These are phyloP conservation scores for Penicillium digitatum DNA, from an alignment of 2,329 filamentous ascomycete species.

Conservation along the genomic window DNA sequence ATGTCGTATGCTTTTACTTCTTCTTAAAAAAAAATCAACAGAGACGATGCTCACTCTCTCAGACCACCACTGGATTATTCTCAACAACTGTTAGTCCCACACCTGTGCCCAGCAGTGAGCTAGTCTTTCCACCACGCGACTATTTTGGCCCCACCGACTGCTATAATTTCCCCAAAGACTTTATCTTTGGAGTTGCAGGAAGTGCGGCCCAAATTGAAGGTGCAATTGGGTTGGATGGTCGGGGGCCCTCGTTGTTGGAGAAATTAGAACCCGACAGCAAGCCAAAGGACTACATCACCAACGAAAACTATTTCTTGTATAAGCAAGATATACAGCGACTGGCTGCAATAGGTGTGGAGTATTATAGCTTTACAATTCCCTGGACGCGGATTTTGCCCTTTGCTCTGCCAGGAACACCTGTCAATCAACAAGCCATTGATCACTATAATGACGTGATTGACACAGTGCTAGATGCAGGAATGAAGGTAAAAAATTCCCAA, in stretches of 20 bases:
- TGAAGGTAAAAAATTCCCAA: slow-evolving; percentile 19
- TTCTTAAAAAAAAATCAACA: rapidly evolving
- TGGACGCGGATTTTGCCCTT: slow-evolving; percentile 52
- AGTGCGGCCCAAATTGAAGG: slow-evolving; percentile 47
- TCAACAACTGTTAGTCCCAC: slow-evolving; percentile 55
- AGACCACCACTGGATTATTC: slow-evolving; percentile 38
- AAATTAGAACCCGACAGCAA: slow-evolving; percentile 33
- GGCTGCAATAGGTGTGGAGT: slow-evolving; percentile 38
- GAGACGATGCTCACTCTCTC: not conserved
- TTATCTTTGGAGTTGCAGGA: slow-evolving; percentile 44
- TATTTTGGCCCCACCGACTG: slow-evolving; percentile 45
- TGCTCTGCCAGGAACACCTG: slow-evolving; percentile 39
- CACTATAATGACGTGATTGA: slow-evolving; percentile 51
- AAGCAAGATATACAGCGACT: slow-evolving; percentile 45
- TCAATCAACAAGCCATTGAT: slow-evolving; percentile 46
- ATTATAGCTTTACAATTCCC: slow-evolving; percentile 46
- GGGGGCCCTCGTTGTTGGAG: slow-evolving; percentile 40
- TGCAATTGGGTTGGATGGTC: slow-evolving; percentile 40
- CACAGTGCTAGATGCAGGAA: slow-evolving; percentile 41
- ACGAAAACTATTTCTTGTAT: slow-evolving; percentile 51
- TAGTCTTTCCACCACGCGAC: slow-evolving; percentile 53
- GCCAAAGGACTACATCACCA: slow-evolving; percentile 47
- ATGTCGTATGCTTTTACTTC: not conserved
- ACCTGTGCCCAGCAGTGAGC: slow-evolving; percentile 51
- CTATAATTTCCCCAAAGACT: slow-evolving; percentile 37